A percentile compares a stretch with the other conserved stretches of the same genome.
phyloP scores from a whole-genome alignment of 495 filamentous ascomycete species.

The Penicillium robsamsonii region DNA sequence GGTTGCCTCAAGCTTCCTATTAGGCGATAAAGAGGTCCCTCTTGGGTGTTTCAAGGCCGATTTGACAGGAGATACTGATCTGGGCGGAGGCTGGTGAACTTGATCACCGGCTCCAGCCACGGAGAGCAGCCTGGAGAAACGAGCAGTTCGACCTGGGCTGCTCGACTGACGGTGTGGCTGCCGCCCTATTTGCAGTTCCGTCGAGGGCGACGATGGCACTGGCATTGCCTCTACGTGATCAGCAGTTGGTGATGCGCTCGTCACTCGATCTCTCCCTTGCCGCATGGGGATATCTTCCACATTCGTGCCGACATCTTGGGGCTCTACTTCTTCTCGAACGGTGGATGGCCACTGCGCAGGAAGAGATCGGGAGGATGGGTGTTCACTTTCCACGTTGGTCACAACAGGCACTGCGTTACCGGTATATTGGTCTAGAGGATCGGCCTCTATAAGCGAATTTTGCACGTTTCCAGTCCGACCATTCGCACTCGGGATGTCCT shows the following conservation, averaged over 20 bases:
- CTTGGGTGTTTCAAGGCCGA: slow-evolving; percentile 77
- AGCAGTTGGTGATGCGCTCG: slow-evolving; percentile 16
- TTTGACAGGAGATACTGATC: slow-evolving; percentile 81
- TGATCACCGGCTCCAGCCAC: slow-evolving; percentile 48
- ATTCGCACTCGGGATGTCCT: slow-evolving; percentile 11
- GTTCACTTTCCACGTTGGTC: slow-evolving; percentile 6
- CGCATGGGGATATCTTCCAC: slow-evolving; percentile 4
- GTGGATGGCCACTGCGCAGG: slow-evolving; percentile 58
- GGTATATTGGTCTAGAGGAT: slow-evolving; percentile 1
- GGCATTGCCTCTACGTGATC: slow-evolving; percentile 17
- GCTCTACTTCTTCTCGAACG: slow-evolving; percentile 60
- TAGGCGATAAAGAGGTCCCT: slow-evolving; percentile 48
- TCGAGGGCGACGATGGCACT: slow-evolving; percentile 13
- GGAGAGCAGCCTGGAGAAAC: slow-evolving; percentile 63
- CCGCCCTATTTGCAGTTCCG: slow-evolving; percentile 9
- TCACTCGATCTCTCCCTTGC: slow-evolving; percentile 8
- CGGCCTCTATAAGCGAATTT: slow-evolving; percentile 7
- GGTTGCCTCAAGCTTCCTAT: slow-evolving; percentile 25
- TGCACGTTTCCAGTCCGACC: background rate
- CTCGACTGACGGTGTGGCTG: slow-evolving; percentile 41
- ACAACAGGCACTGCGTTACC: slow-evolving; percentile 2
- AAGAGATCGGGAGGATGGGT: slow-evolving; percentile 20
- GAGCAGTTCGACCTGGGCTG: slow-evolving; percentile 67
- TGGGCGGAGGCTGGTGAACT: slow-evolving; percentile 71
- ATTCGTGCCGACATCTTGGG: slow-evolving; percentile 30